Evolutionary conservation across 257 asterid genomes (phyloP).

Genomic region (Salvia splendens): DNA sequence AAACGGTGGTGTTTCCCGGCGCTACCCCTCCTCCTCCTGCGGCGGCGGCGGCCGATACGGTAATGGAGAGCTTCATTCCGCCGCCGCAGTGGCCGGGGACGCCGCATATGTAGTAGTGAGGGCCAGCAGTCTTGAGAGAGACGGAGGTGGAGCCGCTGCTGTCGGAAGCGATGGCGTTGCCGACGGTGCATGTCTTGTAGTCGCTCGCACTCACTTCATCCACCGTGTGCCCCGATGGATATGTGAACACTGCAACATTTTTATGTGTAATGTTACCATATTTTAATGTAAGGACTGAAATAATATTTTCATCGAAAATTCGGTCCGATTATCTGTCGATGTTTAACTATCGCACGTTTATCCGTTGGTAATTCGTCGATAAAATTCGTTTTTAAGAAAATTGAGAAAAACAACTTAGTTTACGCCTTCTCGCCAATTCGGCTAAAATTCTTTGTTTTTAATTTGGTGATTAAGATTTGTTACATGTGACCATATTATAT

Average conservation of each 20-base stretch:
- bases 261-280: too few species aligned
- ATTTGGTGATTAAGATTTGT: too few species aligned
- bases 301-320: too few species aligned
- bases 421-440: too few species aligned
- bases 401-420: too few species aligned
- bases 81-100: conserved; percentile 63
- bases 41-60: conserved; percentile 24
- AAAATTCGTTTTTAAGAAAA: too few species aligned
- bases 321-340: too few species aligned
- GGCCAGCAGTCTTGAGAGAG: conserved; percentile 58
- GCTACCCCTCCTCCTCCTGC: background rate
- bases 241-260: conserved; percentile 67
- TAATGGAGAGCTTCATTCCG: conserved; percentile 68
- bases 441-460: too few species aligned
- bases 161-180: conserved; percentile 70
- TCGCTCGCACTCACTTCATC: conserved; percentile 70
- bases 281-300: too few species aligned
- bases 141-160: conserved; percentile 73
- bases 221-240: conserved; percentile 73
- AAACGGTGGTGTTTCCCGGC: background rate
- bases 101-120: conserved; percentile 65
- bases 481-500: too few species aligned
- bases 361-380: too few species aligned
- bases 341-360: too few species aligned
- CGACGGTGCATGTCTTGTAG: conserved; percentile 60